These are phyloP conservation scores for Blastobotrys muscicola DNA, from an alignment of 805 yeast genomes.

Conservation along the genomic window DNA sequence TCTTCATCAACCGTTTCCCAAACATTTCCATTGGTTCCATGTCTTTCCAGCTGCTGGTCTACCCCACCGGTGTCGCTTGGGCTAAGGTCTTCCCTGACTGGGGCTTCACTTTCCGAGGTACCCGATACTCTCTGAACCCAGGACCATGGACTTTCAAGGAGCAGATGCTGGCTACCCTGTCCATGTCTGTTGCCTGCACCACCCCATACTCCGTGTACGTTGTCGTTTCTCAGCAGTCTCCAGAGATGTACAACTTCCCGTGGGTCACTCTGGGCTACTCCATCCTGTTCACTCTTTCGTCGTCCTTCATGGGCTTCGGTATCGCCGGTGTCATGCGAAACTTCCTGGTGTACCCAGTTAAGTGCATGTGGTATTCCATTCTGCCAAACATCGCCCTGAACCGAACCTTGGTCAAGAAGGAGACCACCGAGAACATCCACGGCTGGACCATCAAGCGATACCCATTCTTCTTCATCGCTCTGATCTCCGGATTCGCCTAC, in stretches of 20 bases:
- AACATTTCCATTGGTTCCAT: slow-evolving; percentile 34
- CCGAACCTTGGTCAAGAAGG: slow-evolving; percentile 23
- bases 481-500: slow-evolving; percentile 39
- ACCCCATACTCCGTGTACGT: slow-evolving; percentile 8
- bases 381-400: slow-evolving; percentile 49
- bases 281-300: slow-evolving; percentile 34
- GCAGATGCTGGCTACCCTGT: slow-evolving; percentile 48
- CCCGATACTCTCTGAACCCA: slow-evolving; percentile 37
- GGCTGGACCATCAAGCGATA: slow-evolving; percentile 53
- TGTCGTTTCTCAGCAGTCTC: slow-evolving; percentile 20
- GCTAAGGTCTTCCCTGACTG: slow-evolving; percentile 35
- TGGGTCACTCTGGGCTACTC: slow-evolving; percentile 37
- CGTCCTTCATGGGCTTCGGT: slow-evolving; percentile 43
- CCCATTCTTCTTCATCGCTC: slow-evolving; percentile 37
- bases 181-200: slow-evolving; percentile 30
- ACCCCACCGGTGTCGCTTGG: slow-evolving; percentile 27
- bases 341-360: slow-evolving; percentile 36
- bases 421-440: slow-evolving; percentile 27
- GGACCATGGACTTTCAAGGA: slow-evolving; percentile 57
- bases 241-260: slow-evolving; percentile 19
- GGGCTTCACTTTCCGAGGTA: slow-evolving; percentile 34
- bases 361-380: slow-evolving; percentile 40
- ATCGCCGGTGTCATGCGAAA: slow-evolving; percentile 47
- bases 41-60: slow-evolving; percentile 34
- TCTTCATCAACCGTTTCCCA: slow-evolving; percentile 48